phyloP scores from a whole-genome alignment of 331 rosid genomes.

The Arachis monticola region DNA sequence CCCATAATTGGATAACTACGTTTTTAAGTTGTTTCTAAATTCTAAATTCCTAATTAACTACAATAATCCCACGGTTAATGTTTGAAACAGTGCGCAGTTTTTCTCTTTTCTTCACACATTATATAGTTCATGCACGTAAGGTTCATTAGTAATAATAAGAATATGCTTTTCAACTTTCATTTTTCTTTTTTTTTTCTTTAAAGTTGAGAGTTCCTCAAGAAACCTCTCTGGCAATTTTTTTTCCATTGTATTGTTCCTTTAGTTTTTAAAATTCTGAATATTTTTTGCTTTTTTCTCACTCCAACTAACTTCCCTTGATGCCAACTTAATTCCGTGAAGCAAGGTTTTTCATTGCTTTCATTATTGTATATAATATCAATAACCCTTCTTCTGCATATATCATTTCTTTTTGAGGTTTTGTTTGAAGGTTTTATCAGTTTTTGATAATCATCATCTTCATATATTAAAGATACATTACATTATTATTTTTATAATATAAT shows the following conservation, averaged over 20 bases:
- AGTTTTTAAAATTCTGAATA: constrained; percentile 40
- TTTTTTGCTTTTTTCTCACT: constrained; percentile 52
- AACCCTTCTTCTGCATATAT: constrained; percentile 20
- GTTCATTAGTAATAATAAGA: constrained; percentile 31
- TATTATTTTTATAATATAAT: constrained; percentile 21
- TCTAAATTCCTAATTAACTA: neutral
- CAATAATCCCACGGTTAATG: constrained; percentile 40
- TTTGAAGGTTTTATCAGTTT: constrained; percentile 34
- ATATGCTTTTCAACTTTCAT: constrained; percentile 39
- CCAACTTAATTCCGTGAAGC: constrained; percentile 48
- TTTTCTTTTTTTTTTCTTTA: too few relatives aligned
- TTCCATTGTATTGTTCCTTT: constrained; percentile 37
- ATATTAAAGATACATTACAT: neutral
- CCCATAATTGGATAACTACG: constrained; percentile 41
- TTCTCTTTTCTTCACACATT: constrained; percentile 35
- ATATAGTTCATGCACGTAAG: constrained; percentile 54
- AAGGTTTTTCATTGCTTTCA: constrained; percentile 37
- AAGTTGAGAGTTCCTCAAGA: constrained; percentile 44
- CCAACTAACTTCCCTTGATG: constrained; percentile 41
- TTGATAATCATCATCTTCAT: constrained; percentile 2
- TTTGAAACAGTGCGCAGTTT: constrained; percentile 18
- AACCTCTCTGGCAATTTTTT: constrained; percentile 45
- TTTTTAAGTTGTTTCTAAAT: constrained; percentile 31
- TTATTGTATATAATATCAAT: constrained; percentile 27
- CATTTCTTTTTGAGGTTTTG: constrained; percentile 31